A percentile compares a stretch with the other conserved stretches of the same genome.
Conservation (phyloP, 768 basidiomycete genomes). For the Lentinula aciculospora region DNA sequence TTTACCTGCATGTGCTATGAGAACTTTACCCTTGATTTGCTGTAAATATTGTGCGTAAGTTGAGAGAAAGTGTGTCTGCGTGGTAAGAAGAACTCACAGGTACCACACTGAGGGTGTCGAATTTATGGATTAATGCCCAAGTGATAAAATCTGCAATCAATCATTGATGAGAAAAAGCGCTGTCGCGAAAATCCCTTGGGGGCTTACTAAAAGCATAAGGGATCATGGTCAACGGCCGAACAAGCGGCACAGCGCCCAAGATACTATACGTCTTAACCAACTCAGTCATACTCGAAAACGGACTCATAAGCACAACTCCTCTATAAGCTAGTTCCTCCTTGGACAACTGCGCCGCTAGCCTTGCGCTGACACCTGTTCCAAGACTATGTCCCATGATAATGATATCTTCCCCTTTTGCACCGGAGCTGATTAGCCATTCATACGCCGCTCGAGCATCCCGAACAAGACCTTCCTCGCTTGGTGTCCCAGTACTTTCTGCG, state of each 20-base stretch:
- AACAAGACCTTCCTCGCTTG: conserved; percentile 69
- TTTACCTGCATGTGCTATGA: conserved; percentile 65
- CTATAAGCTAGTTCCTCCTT: conserved; percentile 32
- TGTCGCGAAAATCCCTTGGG: background rate
- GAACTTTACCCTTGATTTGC: conserved; percentile 62
- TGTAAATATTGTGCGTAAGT: conserved; percentile 19
- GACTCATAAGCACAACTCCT: conserved; percentile 47
- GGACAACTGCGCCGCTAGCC: conserved; percentile 43
- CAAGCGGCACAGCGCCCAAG: conserved; percentile 60
- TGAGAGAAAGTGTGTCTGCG: background rate
- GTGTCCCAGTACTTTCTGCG: conserved; percentile 77
- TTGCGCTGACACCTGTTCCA: conserved; percentile 73
- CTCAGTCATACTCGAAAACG: conserved; percentile 53
- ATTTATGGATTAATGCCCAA: conserved; percentile 48
- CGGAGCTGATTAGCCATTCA: conserved; percentile 65
- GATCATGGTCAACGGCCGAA: conserved; percentile 63
- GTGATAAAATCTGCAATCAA: conserved; percentile 42
- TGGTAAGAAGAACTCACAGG: conserved; percentile 34
- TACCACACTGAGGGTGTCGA: conserved; percentile 58
- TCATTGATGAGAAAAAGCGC: background rate
- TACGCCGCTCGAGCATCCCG: conserved; percentile 74
- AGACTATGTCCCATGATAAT: conserved; percentile 84
- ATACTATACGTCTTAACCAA: conserved; percentile 67
- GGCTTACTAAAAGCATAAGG: conserved; percentile 59
- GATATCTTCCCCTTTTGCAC: conserved; percentile 53